Base-by-base conservation (phyloP, 768 basidiomycete species). In the Goffeauzyma gilvescens region DNA sequence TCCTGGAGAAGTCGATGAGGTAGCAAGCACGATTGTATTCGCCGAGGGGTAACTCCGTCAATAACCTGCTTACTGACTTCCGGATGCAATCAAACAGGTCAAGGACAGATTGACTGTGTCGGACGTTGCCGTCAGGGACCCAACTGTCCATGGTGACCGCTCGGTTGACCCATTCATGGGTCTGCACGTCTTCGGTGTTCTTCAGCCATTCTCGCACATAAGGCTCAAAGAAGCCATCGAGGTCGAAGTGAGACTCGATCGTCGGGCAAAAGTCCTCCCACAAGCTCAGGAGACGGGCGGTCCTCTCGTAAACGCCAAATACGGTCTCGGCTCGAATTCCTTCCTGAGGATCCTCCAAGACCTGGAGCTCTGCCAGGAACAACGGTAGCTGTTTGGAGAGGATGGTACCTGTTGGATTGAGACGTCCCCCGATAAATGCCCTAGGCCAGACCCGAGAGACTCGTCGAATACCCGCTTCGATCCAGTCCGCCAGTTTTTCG, bases 141-240 rank as follows among this genome's bases (percentile, higher is more conserved):
- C 62, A 63, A 34, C 50, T 53, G 42, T 64, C 62, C 58, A 62
- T 57, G 1, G 50, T 58, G 2, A 64, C 55, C 2, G 57, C 55
- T 28, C 62, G 38, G 3, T 51, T 55, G 6, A 64, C 62, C 62
- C 62, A 64, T 41, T 61, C 58, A 32, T 55, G 51, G 5, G 54
- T 52, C n/a, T 56, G 53, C 17, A 51, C 55, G 13, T 44, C 52
- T 32, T 61, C 58, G 10, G 57, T 59, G 27, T 58, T 51, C 22
- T 43, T 48, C 38, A 64, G 35, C 62, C 62, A 64, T 24, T 60
- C 59, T 17, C 44, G 15, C 6, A 64, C 57, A 34, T 64, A 54
- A 14, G 62, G 62, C 42, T 64, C 60, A 38, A 64, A 64, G 51
- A 62, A 61, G 2, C 55, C 25, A 40, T 64, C 58, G 7, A 62